Percentiles rank a stretch among this genome's conserved stretches.
Evolutionary conservation across 805 yeast species (phyloP).

Genomic region (Kuraishia floccosa): DNA sequence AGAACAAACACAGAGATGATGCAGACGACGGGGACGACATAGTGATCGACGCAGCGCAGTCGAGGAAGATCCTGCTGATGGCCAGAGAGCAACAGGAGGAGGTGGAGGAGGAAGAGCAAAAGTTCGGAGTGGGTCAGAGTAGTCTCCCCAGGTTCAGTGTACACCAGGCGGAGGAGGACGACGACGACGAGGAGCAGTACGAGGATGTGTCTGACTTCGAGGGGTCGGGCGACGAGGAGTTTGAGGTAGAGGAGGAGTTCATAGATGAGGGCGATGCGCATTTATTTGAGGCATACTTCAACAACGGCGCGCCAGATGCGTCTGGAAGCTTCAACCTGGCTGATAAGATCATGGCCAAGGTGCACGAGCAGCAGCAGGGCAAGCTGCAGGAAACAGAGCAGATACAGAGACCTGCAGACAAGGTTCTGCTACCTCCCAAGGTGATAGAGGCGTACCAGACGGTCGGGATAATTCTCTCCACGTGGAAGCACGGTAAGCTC

Average conservation of each 20-base stretch:
- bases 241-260: slow-evolving; percentile 42
- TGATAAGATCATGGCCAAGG: slow-evolving; percentile 86
- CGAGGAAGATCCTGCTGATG: slow-evolving; percentile 76
- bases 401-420: slow-evolving; percentile 41
- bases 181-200: slow-evolving; percentile 15
- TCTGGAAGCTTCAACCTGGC: slow-evolving; percentile 60
- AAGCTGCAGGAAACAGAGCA: slow-evolving; percentile 17
- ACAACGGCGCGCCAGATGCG: slow-evolving; percentile 15
- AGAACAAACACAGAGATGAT: slow-evolving; percentile 22
- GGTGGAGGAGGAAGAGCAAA: slow-evolving; percentile 55
- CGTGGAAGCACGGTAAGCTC: slow-evolving; percentile 91
- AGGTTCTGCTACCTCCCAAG: slow-evolving; percentile 87
- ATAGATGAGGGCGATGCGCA: slow-evolving; percentile 77
- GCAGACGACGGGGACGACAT: slow-evolving; percentile 38
- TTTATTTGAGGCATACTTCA: slow-evolving; percentile 69
- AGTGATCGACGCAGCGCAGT: slow-evolving; percentile 68
- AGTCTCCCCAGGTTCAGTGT: slow-evolving; percentile 16
- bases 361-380: slow-evolving; percentile 47
- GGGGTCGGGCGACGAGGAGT: slow-evolving; percentile 27
- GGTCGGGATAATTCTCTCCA: slow-evolving; percentile 76
- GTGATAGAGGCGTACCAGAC: slow-evolving; percentile 91
- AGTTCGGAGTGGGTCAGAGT: slow-evolving; percentile 7
- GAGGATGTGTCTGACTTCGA: slow-evolving; percentile 17
- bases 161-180: slow-evolving; percentile 22
- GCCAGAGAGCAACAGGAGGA: slow-evolving; percentile 94